A percentile compares a stretch with the other conserved stretches of the same genome.
These are phyloP conservation scores for Fusarium torreyae DNA, from an alignment of 2,329 filamentous ascomycete species.

Conservation along the genomic window DNA sequence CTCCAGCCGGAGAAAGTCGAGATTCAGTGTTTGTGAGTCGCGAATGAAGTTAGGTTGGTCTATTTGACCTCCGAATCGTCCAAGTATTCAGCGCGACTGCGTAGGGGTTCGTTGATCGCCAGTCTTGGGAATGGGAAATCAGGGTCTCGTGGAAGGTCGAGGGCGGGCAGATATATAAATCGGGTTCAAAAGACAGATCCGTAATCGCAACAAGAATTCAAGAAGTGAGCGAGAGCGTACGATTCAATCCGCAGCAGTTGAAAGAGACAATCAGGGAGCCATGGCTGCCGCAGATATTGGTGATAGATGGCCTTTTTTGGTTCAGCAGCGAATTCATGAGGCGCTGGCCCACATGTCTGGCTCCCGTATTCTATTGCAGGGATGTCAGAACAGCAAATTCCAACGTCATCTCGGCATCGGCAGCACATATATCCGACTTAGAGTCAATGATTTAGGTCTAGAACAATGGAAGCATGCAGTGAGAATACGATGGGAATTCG, in stretches of 20 bases:
- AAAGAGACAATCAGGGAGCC: conserved; percentile 29
- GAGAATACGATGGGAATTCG: conserved; percentile 25
- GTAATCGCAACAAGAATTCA: background rate
- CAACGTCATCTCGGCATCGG: conserved; percentile 50
- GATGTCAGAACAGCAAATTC: conserved; percentile 31
- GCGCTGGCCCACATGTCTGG: conserved; percentile 42
- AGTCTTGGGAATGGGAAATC: conserved; percentile 14
- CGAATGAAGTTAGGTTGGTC: background rate
- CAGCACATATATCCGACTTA: conserved; percentile 41
- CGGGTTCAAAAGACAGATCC: background rate
- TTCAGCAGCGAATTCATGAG: conserved; percentile 41
- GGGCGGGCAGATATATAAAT: conserved; percentile 10
- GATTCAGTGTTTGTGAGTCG: conserved; percentile 7
- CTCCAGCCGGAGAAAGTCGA: background rate
- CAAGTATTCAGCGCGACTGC: conserved; percentile 21
- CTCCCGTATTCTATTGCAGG: conserved; percentile 37
- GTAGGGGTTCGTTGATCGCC: conserved; percentile 16
- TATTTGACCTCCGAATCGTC: background rate
- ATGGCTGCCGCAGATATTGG: conserved; percentile 31
- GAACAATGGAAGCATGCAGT: background rate
- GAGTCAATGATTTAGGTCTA: conserved; percentile 1
- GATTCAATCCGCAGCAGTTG: conserved; percentile 16
- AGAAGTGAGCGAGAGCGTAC: conserved; percentile 37
- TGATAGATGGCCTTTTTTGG: conserved; percentile 48
- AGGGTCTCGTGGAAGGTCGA: conserved; percentile 33